phyloP scores from a whole-genome alignment of 805 yeast genomes.

The Nadsonia fulvescens region DNA sequence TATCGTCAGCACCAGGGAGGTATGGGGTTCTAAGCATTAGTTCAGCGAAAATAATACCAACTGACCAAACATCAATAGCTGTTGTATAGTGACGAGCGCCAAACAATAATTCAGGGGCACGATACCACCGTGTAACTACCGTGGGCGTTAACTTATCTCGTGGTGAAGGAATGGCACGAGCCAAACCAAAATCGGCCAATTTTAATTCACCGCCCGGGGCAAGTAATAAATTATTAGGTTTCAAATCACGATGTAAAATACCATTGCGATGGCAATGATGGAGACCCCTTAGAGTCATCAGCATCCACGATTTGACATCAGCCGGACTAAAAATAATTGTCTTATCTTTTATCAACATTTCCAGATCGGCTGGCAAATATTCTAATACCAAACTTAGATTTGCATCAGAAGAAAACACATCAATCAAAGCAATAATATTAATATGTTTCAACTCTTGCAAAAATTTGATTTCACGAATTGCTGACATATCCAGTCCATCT shows the following conservation, averaged over 20 bases:
- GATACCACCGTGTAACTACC: slow-evolving; percentile 94
- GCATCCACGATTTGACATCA: slow-evolving; percentile 82
- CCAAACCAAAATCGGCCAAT: slow-evolving; percentile 94
- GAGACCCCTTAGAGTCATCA: slow-evolving; percentile 87
- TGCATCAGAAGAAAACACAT: slow-evolving; percentile 56
- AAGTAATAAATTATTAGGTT: slow-evolving; percentile 76
- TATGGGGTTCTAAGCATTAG: slow-evolving; percentile 90
- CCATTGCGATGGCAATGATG: slow-evolving; percentile 90
- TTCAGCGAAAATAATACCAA: slow-evolving; percentile 92
- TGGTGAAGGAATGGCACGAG: slow-evolving; percentile 60
- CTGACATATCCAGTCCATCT: slow-evolving; percentile 95
- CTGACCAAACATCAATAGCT: slow-evolving; percentile 90
- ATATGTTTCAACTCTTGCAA: slow-evolving; percentile 61
- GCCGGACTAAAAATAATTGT: slow-evolving; percentile 60
- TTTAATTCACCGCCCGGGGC: slow-evolving; percentile 80
- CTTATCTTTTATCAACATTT: slow-evolving; percentile 70
- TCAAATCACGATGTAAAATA: slow-evolving; percentile 80
- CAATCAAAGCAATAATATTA: slow-evolving; percentile 75
- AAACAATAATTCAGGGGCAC: slow-evolving; percentile 85
- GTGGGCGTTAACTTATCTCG: slow-evolving; percentile 61
- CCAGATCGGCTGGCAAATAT: slow-evolving; percentile 81
- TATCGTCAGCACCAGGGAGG: slow-evolving; percentile 79
- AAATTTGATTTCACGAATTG: slow-evolving; percentile 78
- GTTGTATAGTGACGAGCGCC: slow-evolving; percentile 81
- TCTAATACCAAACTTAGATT: slow-evolving; percentile 77